Evolutionary conservation across 2,329 filamentous ascomycete species (phyloP).

Genomic region (Pseudogymnoascus sp.): DNA sequence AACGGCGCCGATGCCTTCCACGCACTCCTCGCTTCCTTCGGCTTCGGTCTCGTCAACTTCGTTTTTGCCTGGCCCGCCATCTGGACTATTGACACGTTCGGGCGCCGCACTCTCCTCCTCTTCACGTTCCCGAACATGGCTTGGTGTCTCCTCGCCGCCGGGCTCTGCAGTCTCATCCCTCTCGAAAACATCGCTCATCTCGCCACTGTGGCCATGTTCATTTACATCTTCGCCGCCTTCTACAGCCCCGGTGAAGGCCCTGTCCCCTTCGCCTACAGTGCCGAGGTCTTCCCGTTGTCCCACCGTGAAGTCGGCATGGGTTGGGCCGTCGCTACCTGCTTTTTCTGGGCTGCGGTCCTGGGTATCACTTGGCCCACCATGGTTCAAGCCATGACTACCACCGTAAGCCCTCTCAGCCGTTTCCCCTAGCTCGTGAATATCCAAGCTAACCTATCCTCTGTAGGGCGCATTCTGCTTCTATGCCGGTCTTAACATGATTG

Average conservation of each 20-base stretch:
- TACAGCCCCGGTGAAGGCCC: conserved; percentile 59
- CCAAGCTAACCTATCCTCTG: neutral
- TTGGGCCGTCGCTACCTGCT: conserved; percentile 57
- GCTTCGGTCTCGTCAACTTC: conserved; percentile 56
- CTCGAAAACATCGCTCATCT: conserved; percentile 34
- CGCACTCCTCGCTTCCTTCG: conserved; percentile 52
- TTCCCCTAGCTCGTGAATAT: neutral
- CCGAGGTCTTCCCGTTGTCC: conserved; percentile 61
- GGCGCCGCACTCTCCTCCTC: conserved; percentile 48
- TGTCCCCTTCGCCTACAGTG: conserved; percentile 59
- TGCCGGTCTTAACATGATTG: conserved; percentile 43
- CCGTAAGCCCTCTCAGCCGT: conserved; percentile 13
- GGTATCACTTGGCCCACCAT: conserved; percentile 41
- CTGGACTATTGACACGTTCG: conserved; percentile 57
- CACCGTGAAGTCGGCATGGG: conserved; percentile 66
- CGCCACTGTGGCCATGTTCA: conserved; percentile 47
- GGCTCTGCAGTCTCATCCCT: conserved; percentile 45
- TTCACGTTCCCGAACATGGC: conserved; percentile 60
- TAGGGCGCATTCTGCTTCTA: conserved; percentile 44
- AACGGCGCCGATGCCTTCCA: conserved; percentile 45
- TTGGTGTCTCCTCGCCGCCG: conserved; percentile 52
- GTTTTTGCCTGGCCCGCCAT: conserved; percentile 56
- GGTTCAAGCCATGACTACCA: conserved; percentile 28
- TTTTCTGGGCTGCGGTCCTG: conserved; percentile 50
- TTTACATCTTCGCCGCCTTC: conserved; percentile 53